Conservation (phyloP, 2,329 filamentous ascomycete genomes). For the Talaromyces sp. region DNA sequence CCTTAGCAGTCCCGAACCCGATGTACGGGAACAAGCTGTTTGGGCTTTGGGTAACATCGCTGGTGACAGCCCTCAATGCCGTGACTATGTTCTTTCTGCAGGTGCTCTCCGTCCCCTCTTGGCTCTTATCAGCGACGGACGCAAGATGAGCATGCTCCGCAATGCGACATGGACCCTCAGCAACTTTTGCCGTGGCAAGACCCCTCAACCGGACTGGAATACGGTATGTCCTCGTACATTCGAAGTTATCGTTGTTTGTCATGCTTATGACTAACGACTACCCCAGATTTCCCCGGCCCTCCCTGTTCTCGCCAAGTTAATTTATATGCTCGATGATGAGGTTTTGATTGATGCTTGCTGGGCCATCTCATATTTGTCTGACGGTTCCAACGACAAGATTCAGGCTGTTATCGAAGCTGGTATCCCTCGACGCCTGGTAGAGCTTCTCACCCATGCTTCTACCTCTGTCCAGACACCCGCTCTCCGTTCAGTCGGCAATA, state of each 20-base stretch:
- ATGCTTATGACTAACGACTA: neutral
- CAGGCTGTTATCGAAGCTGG: slow-evolving; percentile 98
- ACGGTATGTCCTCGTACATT: slow-evolving; percentile 62
- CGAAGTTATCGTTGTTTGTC: neutral
- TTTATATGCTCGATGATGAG: slow-evolving; percentile 97
- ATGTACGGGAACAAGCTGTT: slow-evolving; percentile 96
- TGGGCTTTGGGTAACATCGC: slow-evolving; percentile 99
- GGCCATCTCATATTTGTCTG: slow-evolving; percentile 97
- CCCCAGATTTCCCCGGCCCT: slow-evolving; percentile 84
- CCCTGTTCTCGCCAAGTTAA: slow-evolving; percentile 91
- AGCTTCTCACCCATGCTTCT: slow-evolving; percentile 95
- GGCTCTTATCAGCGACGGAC: slow-evolving; percentile 87
- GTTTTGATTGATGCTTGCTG: slow-evolving; percentile 98
- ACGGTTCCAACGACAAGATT: slow-evolving; percentile 98
- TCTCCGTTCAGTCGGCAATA: slow-evolving; percentile 95
- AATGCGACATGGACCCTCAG: slow-evolving; percentile 99
- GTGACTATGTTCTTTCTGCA: slow-evolving; percentile 90
- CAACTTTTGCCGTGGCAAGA: slow-evolving; percentile 99
- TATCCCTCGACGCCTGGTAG: slow-evolving; percentile 91
- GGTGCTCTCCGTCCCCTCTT: slow-evolving; percentile 89
- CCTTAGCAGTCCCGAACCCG: slow-evolving; percentile 89
- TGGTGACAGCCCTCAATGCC: slow-evolving; percentile 94
- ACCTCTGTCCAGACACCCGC: slow-evolving; percentile 98
- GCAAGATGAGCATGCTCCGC: slow-evolving; percentile 97
- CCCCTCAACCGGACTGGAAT: slow-evolving; percentile 94